Conservation (phyloP, 2,329 filamentous ascomycete species). For the Akanthomyces dipterigenus region DNA sequence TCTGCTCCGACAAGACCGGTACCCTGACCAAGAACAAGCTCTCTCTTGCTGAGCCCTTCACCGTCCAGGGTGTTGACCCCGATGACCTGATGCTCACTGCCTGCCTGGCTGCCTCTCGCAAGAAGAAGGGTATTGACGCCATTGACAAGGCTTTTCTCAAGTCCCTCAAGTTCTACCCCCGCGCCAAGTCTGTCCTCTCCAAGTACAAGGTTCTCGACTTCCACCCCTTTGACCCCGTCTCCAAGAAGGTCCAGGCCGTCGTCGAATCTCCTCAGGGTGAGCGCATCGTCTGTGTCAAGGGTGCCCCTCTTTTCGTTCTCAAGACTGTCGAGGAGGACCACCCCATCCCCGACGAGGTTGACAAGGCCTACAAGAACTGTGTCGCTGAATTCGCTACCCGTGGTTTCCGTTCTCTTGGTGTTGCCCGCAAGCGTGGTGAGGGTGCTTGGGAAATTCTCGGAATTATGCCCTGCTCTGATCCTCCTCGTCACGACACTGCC, state of each 20-base stretch:
- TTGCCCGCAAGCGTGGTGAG: slow-evolving; percentile 81
- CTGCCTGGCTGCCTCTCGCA: slow-evolving; percentile 81
- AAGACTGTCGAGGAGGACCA: slow-evolving; percentile 84
- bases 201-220: slow-evolving; percentile 84
- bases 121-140: slow-evolving; percentile 92
- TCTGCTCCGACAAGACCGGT: slow-evolving; percentile 92
- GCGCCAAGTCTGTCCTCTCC: slow-evolving; percentile 70
- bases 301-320: slow-evolving; percentile 79
- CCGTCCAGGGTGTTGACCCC: slow-evolving; percentile 71
- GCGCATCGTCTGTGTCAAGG: slow-evolving; percentile 84
- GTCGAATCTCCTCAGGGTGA: slow-evolving; percentile 80
- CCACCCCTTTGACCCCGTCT: slow-evolving; percentile 84
- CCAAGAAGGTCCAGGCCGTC: slow-evolving; percentile 82
- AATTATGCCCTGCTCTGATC: slow-evolving; percentile 92
- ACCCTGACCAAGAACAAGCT: slow-evolving; percentile 94
- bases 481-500: slow-evolving; percentile 82
- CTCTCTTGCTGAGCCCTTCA: slow-evolving; percentile 78
- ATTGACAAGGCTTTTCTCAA: slow-evolving; percentile 95
- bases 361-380: slow-evolving; percentile 85
- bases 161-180: slow-evolving; percentile 73
- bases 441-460: slow-evolving; percentile 84
- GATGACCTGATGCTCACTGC: slow-evolving; percentile 91
- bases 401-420: slow-evolving; percentile 90
- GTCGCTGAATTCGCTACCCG: slow-evolving; percentile 86
- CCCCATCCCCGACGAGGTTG: slow-evolving; percentile 66